A percentile compares a stretch with the other conserved stretches of the same genome.
Conservation (phyloP, 495 filamentous ascomycete genomes). For the Opeltia flavorubescens region DNA sequence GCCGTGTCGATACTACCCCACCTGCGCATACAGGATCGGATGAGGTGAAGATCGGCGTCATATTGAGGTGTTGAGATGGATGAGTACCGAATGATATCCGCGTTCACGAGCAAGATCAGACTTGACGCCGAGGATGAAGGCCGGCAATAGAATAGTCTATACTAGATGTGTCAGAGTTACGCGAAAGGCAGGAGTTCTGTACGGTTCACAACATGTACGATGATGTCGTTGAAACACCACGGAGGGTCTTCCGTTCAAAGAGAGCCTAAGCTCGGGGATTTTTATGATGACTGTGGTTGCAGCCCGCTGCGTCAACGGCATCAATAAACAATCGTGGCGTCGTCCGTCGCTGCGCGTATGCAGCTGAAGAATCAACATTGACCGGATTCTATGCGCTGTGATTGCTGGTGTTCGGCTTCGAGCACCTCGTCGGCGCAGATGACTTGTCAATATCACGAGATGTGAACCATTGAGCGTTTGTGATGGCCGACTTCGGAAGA, state of each 20-base stretch:
- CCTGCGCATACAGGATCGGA: not conserved
- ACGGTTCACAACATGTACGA: not conserved
- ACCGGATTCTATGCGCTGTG: too few relatives aligned
- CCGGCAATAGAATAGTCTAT: not conserved
- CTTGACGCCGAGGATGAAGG: not conserved
- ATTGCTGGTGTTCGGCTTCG: too few relatives aligned
- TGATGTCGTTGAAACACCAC: not conserved
- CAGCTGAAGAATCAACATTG: too few relatives aligned
- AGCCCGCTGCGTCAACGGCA: not conserved
- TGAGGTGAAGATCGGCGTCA: not conserved
- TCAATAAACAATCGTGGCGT: too few relatives aligned
- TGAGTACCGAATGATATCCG: not conserved
- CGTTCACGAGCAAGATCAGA: not conserved
- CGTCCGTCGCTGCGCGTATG: too few relatives aligned
- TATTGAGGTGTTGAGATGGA: not conserved
- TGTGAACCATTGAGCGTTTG: too few relatives aligned
- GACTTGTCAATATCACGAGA: too few relatives aligned
- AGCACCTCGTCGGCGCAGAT: too few relatives aligned
- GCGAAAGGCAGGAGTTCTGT: not conserved
- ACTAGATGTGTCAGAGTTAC: not conserved
- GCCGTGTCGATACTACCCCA: not conserved
- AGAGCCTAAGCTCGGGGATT: not conserved
- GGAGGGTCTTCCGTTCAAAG: not conserved
- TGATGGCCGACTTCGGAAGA: too few relatives aligned
- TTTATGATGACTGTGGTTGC: not conserved